These are phyloP conservation scores for Neospora caninum DNA, from an alignment of 169 alveolate species.

Conservation along the genomic window DNA sequence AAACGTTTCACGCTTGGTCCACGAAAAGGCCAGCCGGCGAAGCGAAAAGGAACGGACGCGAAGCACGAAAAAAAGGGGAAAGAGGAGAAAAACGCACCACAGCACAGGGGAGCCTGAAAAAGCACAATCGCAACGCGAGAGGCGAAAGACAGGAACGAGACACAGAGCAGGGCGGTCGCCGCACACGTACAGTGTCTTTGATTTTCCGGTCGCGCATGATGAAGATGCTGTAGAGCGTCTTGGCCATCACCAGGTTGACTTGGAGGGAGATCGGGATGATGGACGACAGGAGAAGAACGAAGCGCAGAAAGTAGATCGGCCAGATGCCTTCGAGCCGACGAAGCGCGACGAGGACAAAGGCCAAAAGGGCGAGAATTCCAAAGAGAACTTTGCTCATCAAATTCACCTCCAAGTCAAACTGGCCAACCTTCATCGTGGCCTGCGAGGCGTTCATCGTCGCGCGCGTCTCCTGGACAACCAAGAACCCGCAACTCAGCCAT, in stretches of 20 bases:
- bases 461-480: constrained; percentile 69
- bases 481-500: not conserved
- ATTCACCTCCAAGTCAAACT: constrained; percentile 90
- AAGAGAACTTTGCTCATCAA: constrained; percentile 87
- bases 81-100: too few species aligned
- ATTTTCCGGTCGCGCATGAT: constrained; percentile 91
- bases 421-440: constrained; percentile 91
- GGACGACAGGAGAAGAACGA: constrained; percentile 92
- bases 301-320: constrained; percentile 74
- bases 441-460: constrained; percentile 82
- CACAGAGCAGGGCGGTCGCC: too few species aligned
- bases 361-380: constrained; percentile 80
- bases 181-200: constrained; percentile 85
- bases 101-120: too few species aligned
- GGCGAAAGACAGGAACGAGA: too few species aligned
- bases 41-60: too few species aligned
- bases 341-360: constrained; percentile 56
- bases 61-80: too few species aligned
- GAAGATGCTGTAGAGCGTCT: constrained; percentile 87
- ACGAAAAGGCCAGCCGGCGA: not conserved
- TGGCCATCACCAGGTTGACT: constrained; percentile 97
- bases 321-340: constrained; percentile 19
- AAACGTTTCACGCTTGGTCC: not conserved
- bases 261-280: constrained; percentile 97
- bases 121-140: too few species aligned